These are phyloP conservation scores for Hibiscus mutabilis DNA, from an alignment of 345 rosid species.

Conservation along the genomic window DNA sequence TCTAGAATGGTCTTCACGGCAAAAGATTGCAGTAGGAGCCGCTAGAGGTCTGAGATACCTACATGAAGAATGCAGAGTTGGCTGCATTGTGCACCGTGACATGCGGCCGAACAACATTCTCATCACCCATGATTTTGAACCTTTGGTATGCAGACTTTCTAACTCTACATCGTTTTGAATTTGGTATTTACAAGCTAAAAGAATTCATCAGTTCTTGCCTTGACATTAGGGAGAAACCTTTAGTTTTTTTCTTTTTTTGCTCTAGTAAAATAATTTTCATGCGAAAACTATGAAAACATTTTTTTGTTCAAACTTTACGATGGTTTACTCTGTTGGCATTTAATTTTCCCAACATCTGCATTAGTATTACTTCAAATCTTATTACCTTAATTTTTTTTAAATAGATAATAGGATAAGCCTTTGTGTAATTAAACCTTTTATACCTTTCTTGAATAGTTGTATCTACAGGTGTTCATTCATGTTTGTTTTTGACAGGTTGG, in stretches of 20 bases:
- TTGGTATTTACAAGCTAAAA: not conserved
- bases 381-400: not conserved
- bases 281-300: not conserved
- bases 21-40: conserved; percentile 95
- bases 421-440: not conserved
- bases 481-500: conserved; percentile 60
- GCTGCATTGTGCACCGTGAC: conserved; percentile 98
- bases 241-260: not conserved
- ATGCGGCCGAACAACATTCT: conserved; percentile 99
- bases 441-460: not conserved
- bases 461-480: not conserved
- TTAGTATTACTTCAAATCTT: not conserved
- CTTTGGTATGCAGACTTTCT: conserved; percentile 49
- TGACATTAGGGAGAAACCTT: not conserved
- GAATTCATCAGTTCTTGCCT: not conserved
- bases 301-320: not conserved
- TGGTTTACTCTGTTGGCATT: not conserved
- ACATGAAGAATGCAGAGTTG: conserved; percentile 99
- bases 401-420: not conserved
- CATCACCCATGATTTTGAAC: conserved; percentile 95
- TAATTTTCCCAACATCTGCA: not conserved
- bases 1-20: conserved; percentile 87
- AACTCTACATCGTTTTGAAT: not conserved
- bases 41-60: conserved; percentile 98
- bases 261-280: not conserved